Conservation (phyloP, 805 yeast species). For the Clavispora asparagi region DNA sequence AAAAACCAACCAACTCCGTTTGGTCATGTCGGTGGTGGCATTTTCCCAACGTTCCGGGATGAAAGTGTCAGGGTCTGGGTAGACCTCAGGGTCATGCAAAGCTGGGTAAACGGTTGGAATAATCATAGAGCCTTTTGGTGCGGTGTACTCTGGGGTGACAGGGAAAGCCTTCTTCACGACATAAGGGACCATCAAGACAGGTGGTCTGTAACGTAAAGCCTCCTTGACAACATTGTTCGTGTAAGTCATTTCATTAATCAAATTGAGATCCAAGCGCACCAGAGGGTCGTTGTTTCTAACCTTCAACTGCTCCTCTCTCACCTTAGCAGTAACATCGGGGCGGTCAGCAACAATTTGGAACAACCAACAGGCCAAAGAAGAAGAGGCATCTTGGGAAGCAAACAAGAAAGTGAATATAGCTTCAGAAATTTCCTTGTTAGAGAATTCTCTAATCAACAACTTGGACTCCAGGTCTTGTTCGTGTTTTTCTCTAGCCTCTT, state of each 20-base stretch:
- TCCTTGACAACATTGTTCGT: slow-evolving; percentile 90
- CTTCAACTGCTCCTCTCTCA: slow-evolving; percentile 85
- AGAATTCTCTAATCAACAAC: slow-evolving; percentile 70
- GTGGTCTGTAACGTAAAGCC: slow-evolving; percentile 91
- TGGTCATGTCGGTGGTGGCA: slow-evolving; percentile 66
- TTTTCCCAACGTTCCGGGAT: slow-evolving; percentile 97
- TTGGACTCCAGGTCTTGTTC: slow-evolving; percentile 49
- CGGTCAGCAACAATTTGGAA: slow-evolving; percentile 95
- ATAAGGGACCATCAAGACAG: slow-evolving; percentile 97
- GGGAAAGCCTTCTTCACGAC: slow-evolving; percentile 86
- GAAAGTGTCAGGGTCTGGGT: slow-evolving; percentile 89
- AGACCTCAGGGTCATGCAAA: slow-evolving; percentile 94
- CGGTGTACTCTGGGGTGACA: slow-evolving; percentile 75
- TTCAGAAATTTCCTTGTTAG: slow-evolving; percentile 90
- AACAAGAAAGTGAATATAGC: slow-evolving; percentile 94
- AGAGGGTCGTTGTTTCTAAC: slow-evolving; percentile 76
- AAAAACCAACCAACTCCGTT: slow-evolving; percentile 92
- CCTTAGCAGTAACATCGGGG: slow-evolving; percentile 80
- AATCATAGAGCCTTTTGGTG: slow-evolving; percentile 96
- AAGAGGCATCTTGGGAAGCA: slow-evolving; percentile 97
- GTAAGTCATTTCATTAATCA: slow-evolving; percentile 83
- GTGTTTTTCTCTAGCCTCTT: slow-evolving; percentile 55
- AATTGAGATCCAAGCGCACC: slow-evolving; percentile 55
- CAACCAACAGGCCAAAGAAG: slow-evolving; percentile 96
- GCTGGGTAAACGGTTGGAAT: slow-evolving; percentile 95